Base-by-base conservation (phyloP, 208 protist species). In the Kentomonas sorsogonicus region DNA sequence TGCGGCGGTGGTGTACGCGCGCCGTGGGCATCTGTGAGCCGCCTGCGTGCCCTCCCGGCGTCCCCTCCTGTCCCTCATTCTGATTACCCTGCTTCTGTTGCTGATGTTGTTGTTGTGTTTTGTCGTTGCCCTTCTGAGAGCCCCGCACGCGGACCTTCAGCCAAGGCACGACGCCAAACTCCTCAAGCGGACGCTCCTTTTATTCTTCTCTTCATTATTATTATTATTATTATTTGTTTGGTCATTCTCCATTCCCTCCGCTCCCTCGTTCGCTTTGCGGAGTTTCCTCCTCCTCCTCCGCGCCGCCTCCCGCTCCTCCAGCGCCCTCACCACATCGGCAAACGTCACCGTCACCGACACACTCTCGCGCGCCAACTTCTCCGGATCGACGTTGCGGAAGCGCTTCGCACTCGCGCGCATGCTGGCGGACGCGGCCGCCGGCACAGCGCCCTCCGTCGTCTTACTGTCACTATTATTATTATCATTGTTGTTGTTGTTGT, bases 101-200 rank as follows among this genome's bases (percentile, higher is more conserved):
- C n/a, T n/a, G n/a, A n/a, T n/a, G n/a, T n/a, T n/a, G n/a, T n/a
- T n/a, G n/a, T n/a, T n/a, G n/a, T n/a, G n/a, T n/a, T n/a, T n/a
- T n/a, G n/a, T n/a, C n/a, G n/a, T n/a, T n/a, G n/a, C n/a, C n/a
- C n/a, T n/a, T n/a, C n/a, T n/a, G n/a, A n/a, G n/a, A n/a, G n/a
- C n/a, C n/a, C n/a, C 52, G 60, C n/a, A 43, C 31, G 30, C 60
- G 52, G 11, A 66, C 60, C 60, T 66, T 50, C 52, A 66, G 25
- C 60, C 60, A 66, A 1, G 45, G 59, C 34, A 63, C 65, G 44
- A 33, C n/a, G n/a, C n/a, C n/a, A n/a, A n/a, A n/a, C n/a, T n/a
- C n/a, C n/a, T n/a, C n/a, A n/a, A n/a, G n/a, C n/a, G n/a, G n/a
- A n/a, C n/a, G n/a, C n/a, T n/a, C n/a, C n/a, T n/a, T n/a, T n/a